Percentiles rank a stretch among this genome's conserved stretches.
phyloP scores from a whole-genome alignment of 768 basidiomycete species.

The Termitomyces sp. region DNA sequence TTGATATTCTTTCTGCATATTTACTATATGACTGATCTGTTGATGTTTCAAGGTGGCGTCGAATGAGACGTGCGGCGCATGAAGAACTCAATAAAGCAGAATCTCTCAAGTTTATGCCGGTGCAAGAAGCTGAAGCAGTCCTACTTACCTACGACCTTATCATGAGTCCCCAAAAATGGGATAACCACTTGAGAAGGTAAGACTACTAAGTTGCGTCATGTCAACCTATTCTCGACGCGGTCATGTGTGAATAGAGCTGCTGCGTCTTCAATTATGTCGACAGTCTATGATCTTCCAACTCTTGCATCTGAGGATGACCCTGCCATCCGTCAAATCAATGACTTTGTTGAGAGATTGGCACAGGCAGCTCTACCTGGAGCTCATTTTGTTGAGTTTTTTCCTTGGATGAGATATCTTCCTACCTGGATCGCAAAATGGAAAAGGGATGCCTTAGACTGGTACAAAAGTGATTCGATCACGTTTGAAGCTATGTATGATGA shows the following conservation, averaged over 20 bases:
- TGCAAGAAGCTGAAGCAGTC: conserved; percentile 24
- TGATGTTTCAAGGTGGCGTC: background rate
- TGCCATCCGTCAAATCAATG: background rate
- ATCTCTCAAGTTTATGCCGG: conserved; percentile 16
- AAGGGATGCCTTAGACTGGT: background rate
- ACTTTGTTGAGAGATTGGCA: background rate
- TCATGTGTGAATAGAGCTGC: background rate
- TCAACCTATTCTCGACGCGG: background rate
- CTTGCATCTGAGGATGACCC: background rate
- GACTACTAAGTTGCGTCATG: too few species aligned
- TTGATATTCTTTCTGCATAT: background rate
- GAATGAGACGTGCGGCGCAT: conserved; percentile 19
- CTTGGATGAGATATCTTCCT: background rate
- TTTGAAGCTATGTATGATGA: background rate
- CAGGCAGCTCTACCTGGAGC: conserved; percentile 18
- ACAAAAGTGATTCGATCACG: background rate
- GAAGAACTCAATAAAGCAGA: conserved; percentile 24
- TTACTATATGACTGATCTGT: background rate
- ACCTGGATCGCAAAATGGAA: background rate
- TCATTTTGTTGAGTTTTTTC: background rate
- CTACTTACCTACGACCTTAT: conserved; percentile 23
- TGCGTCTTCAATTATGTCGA: background rate
- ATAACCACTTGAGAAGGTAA: background rate
- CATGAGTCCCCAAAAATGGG: conserved; percentile 10
- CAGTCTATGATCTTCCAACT: background rate